Base-by-base conservation (phyloP, 2,329 filamentous ascomycete species). In the Talaromyces sp. region DNA sequence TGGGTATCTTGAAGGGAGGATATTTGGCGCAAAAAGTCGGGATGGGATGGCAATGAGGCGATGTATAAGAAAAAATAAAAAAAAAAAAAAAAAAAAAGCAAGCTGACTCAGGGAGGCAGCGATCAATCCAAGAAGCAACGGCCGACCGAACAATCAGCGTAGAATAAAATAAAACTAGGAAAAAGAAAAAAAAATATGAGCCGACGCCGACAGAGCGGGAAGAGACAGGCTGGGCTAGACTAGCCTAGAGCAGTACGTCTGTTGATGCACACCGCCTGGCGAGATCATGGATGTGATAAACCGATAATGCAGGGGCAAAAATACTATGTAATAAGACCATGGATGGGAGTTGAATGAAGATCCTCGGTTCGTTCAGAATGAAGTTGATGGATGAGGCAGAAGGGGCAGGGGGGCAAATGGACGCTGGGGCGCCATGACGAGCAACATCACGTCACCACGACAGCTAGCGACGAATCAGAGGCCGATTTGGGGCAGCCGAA, bases 381-480 rank as follows among this genome's bases (percentile, higher is more conserved):
- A 49, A 54, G 27, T 31, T 54, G 51, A 8, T 38, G 29, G 60
- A 62, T 22, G 51, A 22, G 15, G 22, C 25, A 15, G 25, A 45
- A 36, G 40, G 29, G 51, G 27, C 13, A n/a, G 17, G 36, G 43
- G 22, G 61, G 47, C 13, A n/a, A 54, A 43, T 22, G 56, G 56
- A 2, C 4, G 51, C 51, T 36, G 31, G 53, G 64, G 58, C 64
- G 58, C 64, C 43, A 65, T 65, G 64, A 65, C 64, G 64, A 65
- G 47, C 15, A 27, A 17, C 15, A 47, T 40, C 40, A 60, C 58
- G 58, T 60, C 58, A 60, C 58, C 36, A 29, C 53, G 53, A 56
- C 31, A 2, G 53, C 29, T 1, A 31, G 11, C 31, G 31, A 36
- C 53, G 31, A 56, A 56, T 36, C 53, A 56, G 53, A 56, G 53